Base-by-base conservation (phyloP, 2,329 filamentous ascomycete genomes). In the Ophiostoma angusticollis region DNA sequence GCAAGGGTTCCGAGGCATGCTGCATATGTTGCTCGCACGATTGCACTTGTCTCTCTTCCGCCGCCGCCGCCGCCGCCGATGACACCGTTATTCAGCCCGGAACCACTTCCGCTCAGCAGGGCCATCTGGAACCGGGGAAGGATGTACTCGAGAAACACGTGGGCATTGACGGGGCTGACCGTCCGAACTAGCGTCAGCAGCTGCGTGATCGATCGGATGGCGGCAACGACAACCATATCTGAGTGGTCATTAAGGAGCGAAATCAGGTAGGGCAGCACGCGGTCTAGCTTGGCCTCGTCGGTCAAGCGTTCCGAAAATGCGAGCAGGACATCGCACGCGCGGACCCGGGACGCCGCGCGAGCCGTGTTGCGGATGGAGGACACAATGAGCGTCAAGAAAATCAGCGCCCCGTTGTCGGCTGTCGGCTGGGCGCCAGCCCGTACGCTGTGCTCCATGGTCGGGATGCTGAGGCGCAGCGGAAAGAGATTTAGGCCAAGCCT, bases 231-330 rank as follows among this genome's bases (percentile, higher is more conserved):
- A 12, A 98, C 89, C 50, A 84, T 69, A 47, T 94, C 84, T 2
- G 81, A 77, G 48, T 78, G 77, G 54, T 98, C 91, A 43, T 76
- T 80, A 11, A 98, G 65, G 21, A 96, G 60, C 5, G 78, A 74
- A 61, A 94, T 82, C 25, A 96, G 64, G 54, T 95, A 95, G 1
- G 91, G 91, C 35, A 98, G 63, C 18, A 96, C 82, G 35, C 91
- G 77, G 57, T 98, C 93, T 35, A 98, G 66, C 57, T 95, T 96
- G 3, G 87, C 87, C 60, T 98, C 91, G 55, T 98, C 93, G 0
- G 89, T 93, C 18, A 96, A 61, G 43, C 83, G 72, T 59, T 96
- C 87, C 0, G 87, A 78, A 56, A 98, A 95, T 3, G 89, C 89
- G 35, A 98, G 63, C 34, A 98, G 68, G 29, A 98, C 70, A 56